Evolutionary conservation across 495 filamentous ascomycete species (phyloP).

Genomic region (Aspergillus avenaceus): DNA sequence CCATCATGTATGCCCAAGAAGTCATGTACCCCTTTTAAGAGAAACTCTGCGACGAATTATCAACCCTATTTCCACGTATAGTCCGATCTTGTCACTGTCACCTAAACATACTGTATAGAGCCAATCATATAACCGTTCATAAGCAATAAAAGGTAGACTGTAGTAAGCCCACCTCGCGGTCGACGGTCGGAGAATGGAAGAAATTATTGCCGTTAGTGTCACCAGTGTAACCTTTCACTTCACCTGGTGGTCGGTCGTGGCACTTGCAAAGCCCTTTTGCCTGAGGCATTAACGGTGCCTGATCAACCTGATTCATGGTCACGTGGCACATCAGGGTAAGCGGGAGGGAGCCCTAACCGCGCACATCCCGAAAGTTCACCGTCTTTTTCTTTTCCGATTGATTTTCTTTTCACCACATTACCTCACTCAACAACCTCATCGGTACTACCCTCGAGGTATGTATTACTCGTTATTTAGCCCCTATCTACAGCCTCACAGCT

Average conservation of each 20-base stretch:
- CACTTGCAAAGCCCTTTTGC: background rate
- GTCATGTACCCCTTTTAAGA: constrained; percentile 43
- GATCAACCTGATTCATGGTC: constrained; percentile 7
- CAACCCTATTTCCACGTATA: constrained; percentile 27
- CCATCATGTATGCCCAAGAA: constrained; percentile 48
- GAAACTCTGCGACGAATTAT: constrained; percentile 37
- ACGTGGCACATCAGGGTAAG: constrained; percentile 34
- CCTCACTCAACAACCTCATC: constrained; percentile 24
- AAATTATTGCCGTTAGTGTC: no score
- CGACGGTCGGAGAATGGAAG: no score
- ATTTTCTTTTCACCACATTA: constrained; percentile 11
- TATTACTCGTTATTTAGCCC: constrained; percentile 19
- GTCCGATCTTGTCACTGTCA: constrained; percentile 11
- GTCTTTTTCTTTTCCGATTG: constrained; percentile 13
- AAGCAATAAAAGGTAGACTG: background rate
- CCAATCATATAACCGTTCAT: constrained; percentile 21
- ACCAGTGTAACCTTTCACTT: no score
- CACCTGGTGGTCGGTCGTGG: no score
- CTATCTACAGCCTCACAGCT: constrained; percentile 41
- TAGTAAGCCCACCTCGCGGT: no score
- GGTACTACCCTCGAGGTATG: constrained; percentile 44
- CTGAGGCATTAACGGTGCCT: constrained; percentile 27
- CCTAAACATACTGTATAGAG: constrained; percentile 30
- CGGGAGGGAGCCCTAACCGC: constrained; percentile 24
- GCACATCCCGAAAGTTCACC: constrained; percentile 29